Percentiles rank a stretch among this genome's conserved stretches.
These are phyloP conservation scores for Astrothelium subdiscretum DNA, from an alignment of 495 filamentous ascomycete species.

Conservation along the genomic window DNA sequence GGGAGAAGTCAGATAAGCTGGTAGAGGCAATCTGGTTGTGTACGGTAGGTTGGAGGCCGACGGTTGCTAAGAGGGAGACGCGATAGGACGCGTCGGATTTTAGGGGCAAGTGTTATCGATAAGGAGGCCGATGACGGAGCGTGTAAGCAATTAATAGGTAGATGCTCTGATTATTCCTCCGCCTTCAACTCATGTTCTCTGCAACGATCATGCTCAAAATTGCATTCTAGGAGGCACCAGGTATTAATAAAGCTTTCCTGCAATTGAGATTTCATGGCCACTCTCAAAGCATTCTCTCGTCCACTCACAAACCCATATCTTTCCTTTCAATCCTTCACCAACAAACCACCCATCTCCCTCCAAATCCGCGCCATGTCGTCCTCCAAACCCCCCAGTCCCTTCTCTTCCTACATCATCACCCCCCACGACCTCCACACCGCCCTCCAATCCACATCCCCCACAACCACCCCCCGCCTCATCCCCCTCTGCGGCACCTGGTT, in stretches of 20 bases:
- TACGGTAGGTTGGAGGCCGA: no score
- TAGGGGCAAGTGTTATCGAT: not conserved
- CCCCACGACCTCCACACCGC: conserved; percentile 71
- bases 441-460: conserved; percentile 61
- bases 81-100: not conserved
- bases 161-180: no score
- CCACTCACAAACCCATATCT: conserved; percentile 3
- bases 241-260: not conserved
- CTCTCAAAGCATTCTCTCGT: not conserved
- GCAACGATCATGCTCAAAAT: no score
- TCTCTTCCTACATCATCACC: conserved; percentile 75
- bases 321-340: conserved; percentile 6
- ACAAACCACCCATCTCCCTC: not conserved
- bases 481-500: conserved; percentile 93
- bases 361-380: conserved; percentile 33
- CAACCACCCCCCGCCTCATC: conserved; percentile 64
- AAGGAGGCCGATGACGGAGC: not conserved
- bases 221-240: no score
- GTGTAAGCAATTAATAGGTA: not conserved
- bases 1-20: not conserved
- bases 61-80: no score
- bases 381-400: conserved; percentile 17
- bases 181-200: no score
- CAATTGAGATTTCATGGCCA: not conserved
- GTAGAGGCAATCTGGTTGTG: no score